phyloP scores from a whole-genome alignment of 2,329 filamentous ascomycete species.

The Neospermospora avenae region DNA sequence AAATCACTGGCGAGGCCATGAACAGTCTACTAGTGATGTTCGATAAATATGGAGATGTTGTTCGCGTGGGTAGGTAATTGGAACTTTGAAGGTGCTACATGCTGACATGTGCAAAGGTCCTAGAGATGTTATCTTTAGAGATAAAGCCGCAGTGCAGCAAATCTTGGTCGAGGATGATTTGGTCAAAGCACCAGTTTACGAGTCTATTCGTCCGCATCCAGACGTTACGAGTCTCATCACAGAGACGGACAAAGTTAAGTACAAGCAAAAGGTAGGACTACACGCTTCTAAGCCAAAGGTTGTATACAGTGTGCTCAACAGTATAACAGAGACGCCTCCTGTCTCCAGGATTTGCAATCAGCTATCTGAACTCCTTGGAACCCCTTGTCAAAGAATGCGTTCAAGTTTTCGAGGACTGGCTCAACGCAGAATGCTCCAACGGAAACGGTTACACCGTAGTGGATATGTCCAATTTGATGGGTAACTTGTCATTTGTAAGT shows the following conservation, averaged over 20 bases:
- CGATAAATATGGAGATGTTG: slow-evolving; percentile 22
- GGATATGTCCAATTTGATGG: slow-evolving; percentile 14
- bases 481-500: slow-evolving; percentile 19
- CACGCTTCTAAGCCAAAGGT: neutral
- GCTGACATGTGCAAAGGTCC: slow-evolving; percentile 4
- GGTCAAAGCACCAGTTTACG: slow-evolving; percentile 18
- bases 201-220: slow-evolving; percentile 1
- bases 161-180: slow-evolving; percentile 22
- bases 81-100: neutral
- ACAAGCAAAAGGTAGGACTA: slow-evolving; percentile 20
- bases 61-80: slow-evolving; percentile 20
- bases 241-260: slow-evolving; percentile 17
- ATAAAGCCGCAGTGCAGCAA: slow-evolving; percentile 15
- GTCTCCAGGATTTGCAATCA: slow-evolving; percentile 23
- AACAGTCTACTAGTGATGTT: slow-evolving; percentile 8
- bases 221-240: slow-evolving; percentile 16
- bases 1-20: slow-evolving; percentile 18
- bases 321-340: slow-evolving; percentile 16
- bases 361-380: slow-evolving; percentile 22
- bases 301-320: neutral
- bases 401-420: slow-evolving; percentile 11
- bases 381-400: slow-evolving; percentile 21
- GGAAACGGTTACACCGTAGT: slow-evolving; percentile 10
- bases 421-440: slow-evolving; percentile 13
- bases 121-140: slow-evolving; percentile 15